Evolutionary conservation across 345 rosid species (phyloP).

Genomic region (Acer yangbiense): DNA sequence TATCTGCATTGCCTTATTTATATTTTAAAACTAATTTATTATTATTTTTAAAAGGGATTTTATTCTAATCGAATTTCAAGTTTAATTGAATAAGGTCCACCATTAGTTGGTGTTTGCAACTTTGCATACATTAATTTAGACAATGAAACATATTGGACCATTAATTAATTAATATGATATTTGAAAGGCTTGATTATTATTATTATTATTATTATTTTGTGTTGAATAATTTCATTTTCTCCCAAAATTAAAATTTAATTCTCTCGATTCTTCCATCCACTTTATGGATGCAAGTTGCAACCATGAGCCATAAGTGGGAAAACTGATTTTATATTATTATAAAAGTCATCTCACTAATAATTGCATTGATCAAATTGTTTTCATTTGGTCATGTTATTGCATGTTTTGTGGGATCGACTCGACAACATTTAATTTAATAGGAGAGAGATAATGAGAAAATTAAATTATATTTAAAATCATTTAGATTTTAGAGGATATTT

Average conservation of each 20-base stretch:
- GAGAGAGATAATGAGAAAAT: not conserved
- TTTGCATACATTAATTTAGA: not conserved
- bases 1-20: not conserved
- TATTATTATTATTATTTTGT: no score
- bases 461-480: no score
- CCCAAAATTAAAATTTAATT: not conserved
- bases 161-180: not conserved
- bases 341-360: not conserved
- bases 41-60: no score
- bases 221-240: no score
- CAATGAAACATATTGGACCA: not conserved
- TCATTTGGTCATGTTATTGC: not conserved
- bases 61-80: no score
- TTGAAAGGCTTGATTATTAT: not conserved
- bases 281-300: conserved; percentile 1
- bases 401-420: not conserved
- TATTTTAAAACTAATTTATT: no score
- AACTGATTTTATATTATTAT: not conserved
- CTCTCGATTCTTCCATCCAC: not conserved
- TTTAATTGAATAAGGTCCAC: not conserved
- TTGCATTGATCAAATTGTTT: not conserved
- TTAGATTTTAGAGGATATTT: no score
- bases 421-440: not conserved
- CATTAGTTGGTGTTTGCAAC: not conserved
- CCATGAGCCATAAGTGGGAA: not conserved